Percentiles rank a stretch among this genome's conserved stretches.
phyloP scores from a whole-genome alignment of 192 early-diverging fungal genomes.

The Podila epicladia region DNA sequence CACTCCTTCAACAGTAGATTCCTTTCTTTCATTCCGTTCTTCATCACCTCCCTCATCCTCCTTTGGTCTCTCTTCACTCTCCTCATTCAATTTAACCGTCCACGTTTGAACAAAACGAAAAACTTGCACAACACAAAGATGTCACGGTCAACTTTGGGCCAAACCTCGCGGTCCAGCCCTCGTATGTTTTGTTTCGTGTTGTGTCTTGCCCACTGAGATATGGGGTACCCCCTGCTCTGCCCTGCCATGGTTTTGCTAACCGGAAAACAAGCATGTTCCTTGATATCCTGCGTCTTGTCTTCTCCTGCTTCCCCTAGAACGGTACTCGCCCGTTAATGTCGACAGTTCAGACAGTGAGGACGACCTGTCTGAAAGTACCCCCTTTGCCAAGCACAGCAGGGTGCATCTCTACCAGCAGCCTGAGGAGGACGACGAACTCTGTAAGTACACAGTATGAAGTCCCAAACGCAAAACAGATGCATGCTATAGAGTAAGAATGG shows the following conservation, averaged over 20 bases:
- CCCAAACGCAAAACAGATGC: no score
- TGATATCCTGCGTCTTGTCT: neutral
- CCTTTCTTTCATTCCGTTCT: neutral
- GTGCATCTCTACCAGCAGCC: conserved; percentile 39
- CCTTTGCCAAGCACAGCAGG: conserved; percentile 44
- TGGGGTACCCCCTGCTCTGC: no score
- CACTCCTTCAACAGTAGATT: neutral
- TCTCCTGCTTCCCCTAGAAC: neutral
- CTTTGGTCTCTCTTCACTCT: neutral
- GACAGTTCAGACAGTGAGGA: conserved; percentile 39
- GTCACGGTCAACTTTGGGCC: conserved; percentile 23
- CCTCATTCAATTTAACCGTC: no score
- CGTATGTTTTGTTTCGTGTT: conserved; percentile 18
- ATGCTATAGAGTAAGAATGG: no score
- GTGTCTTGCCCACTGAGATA: neutral
- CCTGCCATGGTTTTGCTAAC: no score
- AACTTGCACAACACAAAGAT: neutral
- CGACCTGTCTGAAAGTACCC: conserved; percentile 31
- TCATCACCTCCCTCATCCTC: neutral
- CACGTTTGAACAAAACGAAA: neutral
- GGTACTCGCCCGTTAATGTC: conserved; percentile 33
- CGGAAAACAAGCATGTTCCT: no score
- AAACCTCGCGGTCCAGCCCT: conserved; percentile 21
- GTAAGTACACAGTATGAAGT: conserved; percentile 17
- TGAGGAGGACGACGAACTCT: conserved; percentile 37